Conservation (phyloP, 495 filamentous ascomycete species). For the Acidomyces sp. region DNA sequence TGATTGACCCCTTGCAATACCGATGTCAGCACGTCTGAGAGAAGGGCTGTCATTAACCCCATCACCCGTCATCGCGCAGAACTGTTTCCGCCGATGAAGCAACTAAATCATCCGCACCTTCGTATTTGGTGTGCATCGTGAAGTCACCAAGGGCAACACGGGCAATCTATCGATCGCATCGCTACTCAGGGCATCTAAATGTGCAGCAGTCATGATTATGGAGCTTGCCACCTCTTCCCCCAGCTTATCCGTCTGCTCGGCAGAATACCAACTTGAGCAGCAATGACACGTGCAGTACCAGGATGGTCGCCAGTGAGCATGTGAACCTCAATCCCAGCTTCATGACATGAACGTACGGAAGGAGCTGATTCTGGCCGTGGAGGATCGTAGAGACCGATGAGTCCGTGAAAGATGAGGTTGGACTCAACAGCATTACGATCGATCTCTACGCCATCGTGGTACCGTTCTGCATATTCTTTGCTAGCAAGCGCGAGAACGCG, state of each 20-base stretch:
- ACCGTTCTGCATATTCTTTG: slow-evolving; percentile 31
- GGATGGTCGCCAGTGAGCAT: slow-evolving; percentile 58
- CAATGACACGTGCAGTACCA: slow-evolving; percentile 49
- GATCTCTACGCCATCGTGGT: slow-evolving; percentile 23
- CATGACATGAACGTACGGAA: slow-evolving; percentile 38
- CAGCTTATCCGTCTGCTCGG: slow-evolving; percentile 21
- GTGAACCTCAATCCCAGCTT: slow-evolving; percentile 45
- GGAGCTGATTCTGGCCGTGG: slow-evolving; percentile 52
- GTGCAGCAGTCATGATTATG: slow-evolving; percentile 54
- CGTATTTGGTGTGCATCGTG: slow-evolving; percentile 56
- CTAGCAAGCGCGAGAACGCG: slow-evolving; percentile 46
- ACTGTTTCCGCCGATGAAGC: slow-evolving; percentile 48
- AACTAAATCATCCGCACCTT: slow-evolving; percentile 72
- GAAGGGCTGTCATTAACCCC: slow-evolving; percentile 81
- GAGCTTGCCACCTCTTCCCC: slow-evolving; percentile 27
- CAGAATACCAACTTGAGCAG: slow-evolving; percentile 38
- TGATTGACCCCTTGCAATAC: slow-evolving; percentile 68
- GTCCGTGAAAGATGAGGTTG: slow-evolving; percentile 48
- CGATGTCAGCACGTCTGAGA: slow-evolving; percentile 67
- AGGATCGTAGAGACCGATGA: slow-evolving; percentile 63
- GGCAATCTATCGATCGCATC: slow-evolving; percentile 54
- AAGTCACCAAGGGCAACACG: slow-evolving; percentile 53
- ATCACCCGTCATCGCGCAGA: slow-evolving; percentile 81
- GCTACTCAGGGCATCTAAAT: slow-evolving; percentile 48
- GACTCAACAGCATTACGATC: slow-evolving; percentile 43